These are phyloP conservation scores for Apophysomyces trapeziformis DNA, from an alignment of 371 early-diverging fungal genomes.

Conservation along the genomic window DNA sequence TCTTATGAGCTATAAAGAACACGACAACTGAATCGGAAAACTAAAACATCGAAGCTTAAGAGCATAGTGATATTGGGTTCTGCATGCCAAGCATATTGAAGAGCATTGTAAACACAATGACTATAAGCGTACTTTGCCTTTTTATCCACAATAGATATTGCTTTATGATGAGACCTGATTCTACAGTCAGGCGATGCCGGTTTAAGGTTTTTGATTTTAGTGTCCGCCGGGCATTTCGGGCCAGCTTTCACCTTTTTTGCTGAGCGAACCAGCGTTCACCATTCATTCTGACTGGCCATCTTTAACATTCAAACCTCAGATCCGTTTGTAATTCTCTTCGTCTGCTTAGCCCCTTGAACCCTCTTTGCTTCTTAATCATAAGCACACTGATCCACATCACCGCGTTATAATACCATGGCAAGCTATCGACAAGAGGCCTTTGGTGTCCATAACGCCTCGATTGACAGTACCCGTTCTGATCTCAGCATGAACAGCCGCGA, in stretches of 20 bases:
- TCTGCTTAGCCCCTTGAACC: background rate
- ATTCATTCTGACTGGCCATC: background rate
- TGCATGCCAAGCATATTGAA: too few relatives aligned
- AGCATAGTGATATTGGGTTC: too few relatives aligned
- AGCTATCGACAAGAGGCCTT: conserved; percentile 21
- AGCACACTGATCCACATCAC: conserved; percentile 8
- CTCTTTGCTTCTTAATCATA: background rate
- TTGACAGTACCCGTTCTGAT: conserved; percentile 37
- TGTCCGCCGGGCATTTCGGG: too few relatives aligned
- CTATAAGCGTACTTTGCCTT: background rate
- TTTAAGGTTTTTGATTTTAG: too few relatives aligned
- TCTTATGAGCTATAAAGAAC: too few relatives aligned
- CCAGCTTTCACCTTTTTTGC: too few relatives aligned
- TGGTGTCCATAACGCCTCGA: conserved; percentile 31
- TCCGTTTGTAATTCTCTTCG: background rate
- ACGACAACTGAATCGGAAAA: too few relatives aligned
- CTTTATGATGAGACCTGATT: background rate
- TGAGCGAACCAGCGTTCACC: too few relatives aligned
- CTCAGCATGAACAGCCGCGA: conserved; percentile 41
- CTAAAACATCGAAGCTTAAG: too few relatives aligned
- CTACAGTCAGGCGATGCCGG: too few relatives aligned
- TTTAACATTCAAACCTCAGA: background rate
- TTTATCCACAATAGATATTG: background rate
- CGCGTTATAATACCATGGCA: conserved; percentile 13
- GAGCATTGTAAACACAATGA: too few relatives aligned